Base-by-base conservation (phyloP, 202 grass and related monocot genomes). In the Dendrocalamus latiflorus region DNA sequence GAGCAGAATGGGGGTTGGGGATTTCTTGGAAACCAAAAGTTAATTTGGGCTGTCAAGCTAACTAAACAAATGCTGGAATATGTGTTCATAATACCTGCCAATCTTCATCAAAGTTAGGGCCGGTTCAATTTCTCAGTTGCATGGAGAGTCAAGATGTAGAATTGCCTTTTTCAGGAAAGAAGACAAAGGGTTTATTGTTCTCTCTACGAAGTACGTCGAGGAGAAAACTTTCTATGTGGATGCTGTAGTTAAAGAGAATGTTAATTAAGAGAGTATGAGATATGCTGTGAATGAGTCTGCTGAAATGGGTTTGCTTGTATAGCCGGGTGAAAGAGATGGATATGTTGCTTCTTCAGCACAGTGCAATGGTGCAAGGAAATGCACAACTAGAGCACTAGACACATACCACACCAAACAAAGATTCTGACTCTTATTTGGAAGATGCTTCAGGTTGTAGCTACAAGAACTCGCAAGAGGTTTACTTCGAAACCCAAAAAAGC, bases 371-470 rank as follows among this genome's bases (percentile, higher is more conserved):
- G 38, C 58, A 86, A 79, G 22, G 33, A 79, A 48, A 75, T 61
- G 68, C 60, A 21, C 75, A 79, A 69, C 61, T 53, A 37, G 68
- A 78, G 58, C 5, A 15, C 74, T 41, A 21, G 41, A 22, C 42
- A 84, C 50, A 80, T 36, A 69, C n/a, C 69, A 26, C 70, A 81
- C 87, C 76, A 89, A 85, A 81, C 63, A 63, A 63, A 51, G 63
- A 85, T 70, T 81, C 20, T n/a, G 38, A 84, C 86, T 74, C 30
- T 84, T 74, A 75, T 80, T 75, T 26, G 14, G 62, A 70, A 69
- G 63, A 85, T 76, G 76, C 76, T 89, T 89, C 69, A 55, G 81
- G 74, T 80, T 36, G 30, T 84, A 53, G 75, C 60, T 68, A 88
- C 50, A 79, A 28, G 30, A 83, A 74, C 59, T 60, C 17, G 18